Evolutionary conservation across 1,284 basidiomycete genomes (phyloP), one percentile per base, ranked within the genome.

Genomic region (Dichomitus squalens): DNA sequence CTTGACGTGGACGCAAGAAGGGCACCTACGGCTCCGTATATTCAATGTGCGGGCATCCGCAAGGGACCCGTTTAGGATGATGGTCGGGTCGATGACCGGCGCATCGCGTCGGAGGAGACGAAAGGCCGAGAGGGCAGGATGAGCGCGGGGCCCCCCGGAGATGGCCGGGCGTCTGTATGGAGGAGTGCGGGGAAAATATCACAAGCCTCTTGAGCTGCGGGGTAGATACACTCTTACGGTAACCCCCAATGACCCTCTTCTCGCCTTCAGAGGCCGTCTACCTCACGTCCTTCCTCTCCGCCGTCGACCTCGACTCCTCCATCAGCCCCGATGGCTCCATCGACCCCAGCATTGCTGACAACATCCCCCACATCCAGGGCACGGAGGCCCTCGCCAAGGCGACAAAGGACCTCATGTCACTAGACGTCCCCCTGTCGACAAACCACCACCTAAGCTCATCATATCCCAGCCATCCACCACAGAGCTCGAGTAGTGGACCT

Each of bases 321-420:
- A 64, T 70, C 57, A 69, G 65, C 53, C 66, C 64, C 56, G 60
- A 62, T 53, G 63, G 58, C 49, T 57, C 51, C 36, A 43, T 71
- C 58, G 65, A 66, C 55, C 64, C 67, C 21, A 62, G 63, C 56
- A 55, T 74, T 64, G 64, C 70, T 12, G 67, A 70, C 27, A 65
- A 68, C 52, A 68, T 74, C 53, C 70, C 68, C 54, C 68, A 70
- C 35, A 65, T 68, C 49, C 68, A 73, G 55, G 72, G 73, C 62
- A 83, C 76, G 54, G 82, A 89, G 55, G 83, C 84, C 9, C 77
- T 91, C 57, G 73, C 84, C 47, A 87, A 86, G 68, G 88, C 88
- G 0, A 91, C 88, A 0, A 89, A 87, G 70, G 84, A 87, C 68
- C 79, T 88, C 52, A 86, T 88, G 80, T 74, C 83, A 11, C 75